Evolutionary conservation across 495 filamentous ascomycete species (phyloP), one percentile per base, ranked within the genome.

Genomic region (Neurospora pannonica): DNA sequence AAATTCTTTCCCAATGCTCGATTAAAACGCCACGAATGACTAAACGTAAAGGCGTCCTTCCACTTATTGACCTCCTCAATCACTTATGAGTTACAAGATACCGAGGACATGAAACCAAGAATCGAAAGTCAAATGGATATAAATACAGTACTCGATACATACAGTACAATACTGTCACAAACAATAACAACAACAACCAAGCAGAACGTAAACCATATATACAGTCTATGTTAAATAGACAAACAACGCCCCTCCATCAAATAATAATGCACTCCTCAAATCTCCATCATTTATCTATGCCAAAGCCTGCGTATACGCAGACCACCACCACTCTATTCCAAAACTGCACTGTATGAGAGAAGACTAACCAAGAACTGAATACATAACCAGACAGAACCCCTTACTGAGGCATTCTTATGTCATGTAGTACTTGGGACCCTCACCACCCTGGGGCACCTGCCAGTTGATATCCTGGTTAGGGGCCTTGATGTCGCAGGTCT

Each of bases 401-500:
- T 19, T 48, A 5, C 40, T 72, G n/a, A n/a, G n/a, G n/a, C n/a
- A n/a, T 42, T 62, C 48, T 75, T 80, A 97, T 36, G 96, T 98
- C 92, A 97, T 92, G 78, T 92, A 92, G 81, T 99, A 99, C 81
- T 98, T 98, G 5, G 96, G 96, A 2, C 96, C 96, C 82, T 97
- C 96, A 31, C 96, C 96, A 72, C 97, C 96, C 82, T 97, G 94
- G 28, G 96, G 96, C 5, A 95, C 95, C 72, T 93, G 88, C 94
- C 95, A 97, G 83, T 97, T 97, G 82, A 98, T 98, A 82, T 97
- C 96, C 84, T 99, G 96, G 71, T 90, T 89, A 4, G 96, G 96
- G 15, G 92, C 95, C 86, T 99, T 99, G 82, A 99, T 98, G 83
- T 99, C 96, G 80, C 96, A 99, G 4, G 96, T 98, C 89, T 99